Evolutionary conservation across 805 yeast species (phyloP).

Genomic region (Metschnikowia reukaufii): DNA sequence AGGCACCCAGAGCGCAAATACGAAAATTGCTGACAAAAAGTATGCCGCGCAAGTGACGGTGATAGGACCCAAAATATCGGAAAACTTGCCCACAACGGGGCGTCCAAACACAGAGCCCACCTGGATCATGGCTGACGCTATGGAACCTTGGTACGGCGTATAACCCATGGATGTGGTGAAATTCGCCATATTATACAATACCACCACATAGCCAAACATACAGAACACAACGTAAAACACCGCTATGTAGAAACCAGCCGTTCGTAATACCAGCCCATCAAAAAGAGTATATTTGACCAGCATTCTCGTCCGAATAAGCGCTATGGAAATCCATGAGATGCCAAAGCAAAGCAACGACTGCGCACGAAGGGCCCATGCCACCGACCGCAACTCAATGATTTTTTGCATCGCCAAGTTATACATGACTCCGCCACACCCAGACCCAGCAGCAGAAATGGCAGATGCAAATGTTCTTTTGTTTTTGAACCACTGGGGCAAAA

Average conservation of each 20-base stretch:
- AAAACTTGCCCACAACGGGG: constrained; percentile 52
- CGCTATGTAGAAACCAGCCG: constrained; percentile 45
- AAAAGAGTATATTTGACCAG: constrained; percentile 30
- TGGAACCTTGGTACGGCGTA: constrained; percentile 51
- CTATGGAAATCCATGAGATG: constrained; percentile 16
- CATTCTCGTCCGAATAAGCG: constrained; percentile 17
- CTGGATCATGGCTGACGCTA: constrained; percentile 59
- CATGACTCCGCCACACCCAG: constrained; percentile 53
- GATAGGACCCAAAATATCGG: constrained; percentile 54
- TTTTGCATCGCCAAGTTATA: constrained; percentile 45
- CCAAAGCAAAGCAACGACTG: constrained; percentile 29
- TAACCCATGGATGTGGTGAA: constrained; percentile 63
- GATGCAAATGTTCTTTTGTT: constrained; percentile 57
- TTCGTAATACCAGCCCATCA: constrained; percentile 40
- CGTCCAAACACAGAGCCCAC: constrained; percentile 58
- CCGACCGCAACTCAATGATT: constrained; percentile 37
- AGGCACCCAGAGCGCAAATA: constrained; percentile 38
- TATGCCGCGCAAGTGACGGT: constrained; percentile 38
- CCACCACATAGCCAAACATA: constrained; percentile 59
- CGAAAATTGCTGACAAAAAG: constrained; percentile 27
- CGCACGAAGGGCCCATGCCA: constrained; percentile 51
- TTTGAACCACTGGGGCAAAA: constrained; percentile 71
- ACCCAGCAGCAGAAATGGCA: constrained; percentile 49
- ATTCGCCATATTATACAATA: constrained; percentile 59
- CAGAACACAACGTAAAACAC: constrained; percentile 46